Percentiles rank a stretch among this genome's conserved stretches.
Conservation (phyloP, 331 rosid species). For the Acacia pycnantha region DNA sequence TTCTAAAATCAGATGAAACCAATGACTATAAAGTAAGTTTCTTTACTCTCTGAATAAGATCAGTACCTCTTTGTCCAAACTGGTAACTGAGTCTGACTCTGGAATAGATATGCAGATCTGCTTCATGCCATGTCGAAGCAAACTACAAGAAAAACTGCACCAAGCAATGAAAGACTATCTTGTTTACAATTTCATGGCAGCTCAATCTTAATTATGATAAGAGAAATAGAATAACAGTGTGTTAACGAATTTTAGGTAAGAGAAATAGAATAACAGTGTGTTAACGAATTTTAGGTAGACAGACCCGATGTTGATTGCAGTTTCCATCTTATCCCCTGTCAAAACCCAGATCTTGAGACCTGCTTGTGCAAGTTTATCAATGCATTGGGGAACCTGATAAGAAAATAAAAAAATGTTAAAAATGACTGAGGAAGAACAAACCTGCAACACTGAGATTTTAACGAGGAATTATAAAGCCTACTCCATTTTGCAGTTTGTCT, state of each 20-base stretch:
- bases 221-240: slow-evolving; percentile 4
- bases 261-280: slow-evolving; percentile 5
- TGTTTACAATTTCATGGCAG: slow-evolving; percentile 17
- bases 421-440: slow-evolving; percentile 15
- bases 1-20: slow-evolving; percentile 55
- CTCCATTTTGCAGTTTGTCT: slow-evolving; percentile 98
- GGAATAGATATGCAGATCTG: slow-evolving; percentile 70
- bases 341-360: slow-evolving; percentile 98
- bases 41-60: slow-evolving; percentile 33
- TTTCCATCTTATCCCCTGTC: slow-evolving; percentile 99
- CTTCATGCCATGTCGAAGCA: slow-evolving; percentile 96
- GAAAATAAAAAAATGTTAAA: neutral
- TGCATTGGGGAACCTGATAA: slow-evolving; percentile 95
- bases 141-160: slow-evolving; percentile 93
- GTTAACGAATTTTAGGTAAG: slow-evolving; percentile 23
- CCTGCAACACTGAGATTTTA: slow-evolving; percentile 5
- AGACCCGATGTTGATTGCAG: slow-evolving; percentile 98
- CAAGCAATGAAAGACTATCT: slow-evolving; percentile 1
- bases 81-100: slow-evolving; percentile 50
- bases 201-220: slow-evolving; percentile 20
- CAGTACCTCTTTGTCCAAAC: slow-evolving; percentile 69
- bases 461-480: slow-evolving; percentile 32
- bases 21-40: slow-evolving; percentile 32
- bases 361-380: slow-evolving; percentile 99
- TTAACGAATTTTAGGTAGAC: slow-evolving; percentile 34